Conservation (phyloP, 768 basidiomycete genomes). For the Macrolepiota fuliginosa region DNA sequence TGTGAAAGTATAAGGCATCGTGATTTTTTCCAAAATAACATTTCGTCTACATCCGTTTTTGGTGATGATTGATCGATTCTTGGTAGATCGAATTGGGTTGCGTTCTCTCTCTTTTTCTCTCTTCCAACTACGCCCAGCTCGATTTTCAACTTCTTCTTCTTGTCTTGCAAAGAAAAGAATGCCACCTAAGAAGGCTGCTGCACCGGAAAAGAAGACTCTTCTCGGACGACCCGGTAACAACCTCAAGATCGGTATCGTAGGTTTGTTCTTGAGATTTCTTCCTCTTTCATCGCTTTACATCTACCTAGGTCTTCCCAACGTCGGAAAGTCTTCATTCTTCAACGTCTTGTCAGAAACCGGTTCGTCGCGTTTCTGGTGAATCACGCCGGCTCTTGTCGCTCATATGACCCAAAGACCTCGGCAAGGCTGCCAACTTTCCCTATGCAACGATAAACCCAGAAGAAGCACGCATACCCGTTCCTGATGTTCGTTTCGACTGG, state of each 20-base stretch:
- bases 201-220: slow-evolving; percentile 77
- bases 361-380: slow-evolving; percentile 29
- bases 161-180: slow-evolving; percentile 61
- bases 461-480: slow-evolving; percentile 94
- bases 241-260: slow-evolving; percentile 98
- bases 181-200: slow-evolving; percentile 86
- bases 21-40: background rate
- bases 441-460: slow-evolving; percentile 94
- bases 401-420: slow-evolving; percentile 57
- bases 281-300: slow-evolving; percentile 19
- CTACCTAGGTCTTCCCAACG: slow-evolving; percentile 81
- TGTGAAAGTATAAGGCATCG: background rate
- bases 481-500: slow-evolving; percentile 94
- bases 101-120: slow-evolving; percentile 18
- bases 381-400: background rate
- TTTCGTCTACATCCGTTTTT: slow-evolving; percentile 10
- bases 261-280: slow-evolving; percentile 47
- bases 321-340: slow-evolving; percentile 99
- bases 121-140: slow-evolving; percentile 14
- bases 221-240: slow-evolving; percentile 95
- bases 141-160: slow-evolving; percentile 37
- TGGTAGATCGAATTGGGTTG: slow-evolving; percentile 17
- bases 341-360: slow-evolving; percentile 92
- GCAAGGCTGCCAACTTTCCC: slow-evolving; percentile 96
- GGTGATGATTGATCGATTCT: slow-evolving; percentile 26